Percentiles rank a stretch among this genome's conserved stretches.
phyloP scores from a whole-genome alignment of 2,329 filamentous ascomycete species.

The Colletotrichum sp. region DNA sequence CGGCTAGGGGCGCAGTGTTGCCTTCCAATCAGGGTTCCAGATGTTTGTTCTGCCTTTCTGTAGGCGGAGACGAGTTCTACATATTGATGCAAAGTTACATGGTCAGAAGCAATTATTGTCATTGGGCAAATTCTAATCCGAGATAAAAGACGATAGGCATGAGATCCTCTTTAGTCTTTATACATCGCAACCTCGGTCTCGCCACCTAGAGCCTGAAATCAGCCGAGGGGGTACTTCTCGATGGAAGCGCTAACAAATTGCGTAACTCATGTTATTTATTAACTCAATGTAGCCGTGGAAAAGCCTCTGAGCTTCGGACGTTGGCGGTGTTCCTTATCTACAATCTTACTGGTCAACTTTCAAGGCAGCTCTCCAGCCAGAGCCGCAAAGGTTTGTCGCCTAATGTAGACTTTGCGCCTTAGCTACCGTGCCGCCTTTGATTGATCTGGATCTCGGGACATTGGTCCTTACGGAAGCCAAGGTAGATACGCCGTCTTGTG shows the following conservation, averaged over 20 bases:
- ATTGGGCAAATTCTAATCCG: not conserved
- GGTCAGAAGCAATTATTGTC: not conserved
- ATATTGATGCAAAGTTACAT: not conserved
- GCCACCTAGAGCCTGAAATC: slow-evolving; percentile 31
- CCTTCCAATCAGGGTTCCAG: not conserved
- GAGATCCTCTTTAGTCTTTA: not conserved
- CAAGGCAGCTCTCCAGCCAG: slow-evolving; percentile 32
- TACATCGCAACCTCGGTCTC: slow-evolving; percentile 23
- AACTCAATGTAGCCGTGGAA: not conserved
- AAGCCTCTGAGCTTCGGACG: slow-evolving; percentile 31
- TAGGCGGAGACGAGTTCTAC: not conserved
- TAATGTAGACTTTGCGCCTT: slow-evolving; percentile 37
- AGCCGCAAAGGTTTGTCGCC: slow-evolving; percentile 35
- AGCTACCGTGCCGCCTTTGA: slow-evolving; percentile 36
- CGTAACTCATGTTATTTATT: not conserved
- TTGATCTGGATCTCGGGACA: slow-evolving; percentile 31
- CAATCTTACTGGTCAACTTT: slow-evolving; percentile 31
- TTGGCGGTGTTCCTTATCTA: slow-evolving; percentile 34
- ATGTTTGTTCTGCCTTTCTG: not conserved
- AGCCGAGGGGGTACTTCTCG: slow-evolving; percentile 30
- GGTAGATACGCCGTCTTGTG: slow-evolving; percentile 24
- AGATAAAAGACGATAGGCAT: not conserved
- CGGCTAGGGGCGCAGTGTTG: not conserved
- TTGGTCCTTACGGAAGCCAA: slow-evolving; percentile 30
- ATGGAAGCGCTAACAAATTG: slow-evolving; percentile 23